phyloP scores from a whole-genome alignment of 2,329 filamentous ascomycete species.

The Sarocladium oryzae region DNA sequence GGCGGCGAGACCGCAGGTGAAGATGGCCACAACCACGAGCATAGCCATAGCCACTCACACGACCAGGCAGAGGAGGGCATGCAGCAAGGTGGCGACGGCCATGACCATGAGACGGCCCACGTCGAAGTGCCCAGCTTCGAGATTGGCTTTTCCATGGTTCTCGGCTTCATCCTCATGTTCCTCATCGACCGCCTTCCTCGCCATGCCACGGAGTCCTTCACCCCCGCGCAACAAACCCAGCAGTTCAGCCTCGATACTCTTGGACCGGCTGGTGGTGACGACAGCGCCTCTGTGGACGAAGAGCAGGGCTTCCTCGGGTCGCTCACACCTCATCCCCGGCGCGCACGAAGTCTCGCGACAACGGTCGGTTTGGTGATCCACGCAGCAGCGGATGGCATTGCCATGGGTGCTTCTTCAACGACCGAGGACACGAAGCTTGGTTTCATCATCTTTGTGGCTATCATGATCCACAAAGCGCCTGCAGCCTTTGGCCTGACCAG shows the following conservation, averaged over 20 bases:
- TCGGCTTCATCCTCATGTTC: constrained; percentile 95
- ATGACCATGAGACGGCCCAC: constrained; percentile 29
- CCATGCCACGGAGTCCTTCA: constrained; percentile 60
- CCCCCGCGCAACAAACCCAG: constrained; percentile 60
- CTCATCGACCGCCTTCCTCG: constrained; percentile 81
- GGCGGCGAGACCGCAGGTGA: constrained; percentile 4
- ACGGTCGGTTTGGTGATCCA: constrained; percentile 95
- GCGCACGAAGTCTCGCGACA: constrained; percentile 65
- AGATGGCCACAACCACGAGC: constrained; percentile 11
- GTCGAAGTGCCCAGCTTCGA: constrained; percentile 58
- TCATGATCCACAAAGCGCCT: constrained; percentile 96
- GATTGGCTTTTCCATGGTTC: constrained; percentile 78
- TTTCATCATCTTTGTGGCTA: constrained; percentile 89
- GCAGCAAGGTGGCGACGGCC: constrained; percentile 13
- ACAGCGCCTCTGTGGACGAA: constrained; percentile 43
- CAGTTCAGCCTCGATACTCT: constrained; percentile 88
- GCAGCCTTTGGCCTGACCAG: constrained; percentile 93
- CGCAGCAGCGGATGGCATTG: constrained; percentile 89
- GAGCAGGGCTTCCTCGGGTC: constrained; percentile 54
- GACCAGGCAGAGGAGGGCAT: constrained; percentile 18
- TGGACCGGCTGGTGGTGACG: constrained; percentile 30
- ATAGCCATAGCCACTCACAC: constrained; percentile 22
- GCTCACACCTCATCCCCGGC: constrained; percentile 49
- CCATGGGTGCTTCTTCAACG: constrained; percentile 83
- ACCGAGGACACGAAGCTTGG: constrained; percentile 68